phyloP scores from a whole-genome alignment of 495 filamentous ascomycete species.

The Tuber calosporum region DNA sequence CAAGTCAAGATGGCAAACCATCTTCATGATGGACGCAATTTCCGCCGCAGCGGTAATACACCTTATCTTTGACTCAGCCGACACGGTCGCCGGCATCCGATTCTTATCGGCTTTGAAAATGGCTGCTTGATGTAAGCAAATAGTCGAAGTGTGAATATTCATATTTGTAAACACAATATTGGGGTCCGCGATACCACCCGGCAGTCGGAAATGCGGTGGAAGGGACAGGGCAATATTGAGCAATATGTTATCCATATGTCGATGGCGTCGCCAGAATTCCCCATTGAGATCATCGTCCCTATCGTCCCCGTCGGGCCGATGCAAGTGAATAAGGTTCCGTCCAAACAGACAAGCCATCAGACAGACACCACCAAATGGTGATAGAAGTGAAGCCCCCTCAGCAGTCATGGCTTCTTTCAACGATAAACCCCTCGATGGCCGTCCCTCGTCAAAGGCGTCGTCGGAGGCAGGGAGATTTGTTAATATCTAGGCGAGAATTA shows the following conservation, averaged over 20 bases:
- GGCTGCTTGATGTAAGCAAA: slow-evolving; percentile 93
- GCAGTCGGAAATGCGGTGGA: slow-evolving; percentile 75
- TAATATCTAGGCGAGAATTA: slow-evolving; percentile 52
- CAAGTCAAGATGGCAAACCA: slow-evolving; percentile 85
- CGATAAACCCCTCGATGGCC: slow-evolving; percentile 59
- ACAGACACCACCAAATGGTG: slow-evolving; percentile 72
- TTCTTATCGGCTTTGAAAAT: slow-evolving; percentile 96
- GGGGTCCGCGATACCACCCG: slow-evolving; percentile 63
- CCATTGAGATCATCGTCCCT: slow-evolving; percentile 84
- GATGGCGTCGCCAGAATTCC: slow-evolving; percentile 92
- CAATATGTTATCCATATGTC: slow-evolving; percentile 80
- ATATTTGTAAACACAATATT: slow-evolving; percentile 95
- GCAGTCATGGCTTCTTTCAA: slow-evolving; percentile 67
- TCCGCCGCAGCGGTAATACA: slow-evolving; percentile 92
- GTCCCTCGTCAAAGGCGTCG: slow-evolving; percentile 77
- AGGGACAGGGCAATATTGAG: slow-evolving; percentile 77
- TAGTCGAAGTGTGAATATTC: slow-evolving; percentile 92
- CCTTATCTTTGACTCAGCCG: slow-evolving; percentile 79
- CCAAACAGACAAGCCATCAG: slow-evolving; percentile 85
- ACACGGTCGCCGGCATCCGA: slow-evolving; percentile 64
- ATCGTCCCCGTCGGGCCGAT: slow-evolving; percentile 77
- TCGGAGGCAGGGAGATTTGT: slow-evolving; percentile 79
- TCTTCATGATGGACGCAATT: slow-evolving; percentile 93
- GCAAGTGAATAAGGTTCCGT: slow-evolving; percentile 86
- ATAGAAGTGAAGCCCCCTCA: slow-evolving; percentile 61